phyloP scores from a whole-genome alignment of 2,329 filamentous ascomycete species.

The Cladophialophora exuberans region DNA sequence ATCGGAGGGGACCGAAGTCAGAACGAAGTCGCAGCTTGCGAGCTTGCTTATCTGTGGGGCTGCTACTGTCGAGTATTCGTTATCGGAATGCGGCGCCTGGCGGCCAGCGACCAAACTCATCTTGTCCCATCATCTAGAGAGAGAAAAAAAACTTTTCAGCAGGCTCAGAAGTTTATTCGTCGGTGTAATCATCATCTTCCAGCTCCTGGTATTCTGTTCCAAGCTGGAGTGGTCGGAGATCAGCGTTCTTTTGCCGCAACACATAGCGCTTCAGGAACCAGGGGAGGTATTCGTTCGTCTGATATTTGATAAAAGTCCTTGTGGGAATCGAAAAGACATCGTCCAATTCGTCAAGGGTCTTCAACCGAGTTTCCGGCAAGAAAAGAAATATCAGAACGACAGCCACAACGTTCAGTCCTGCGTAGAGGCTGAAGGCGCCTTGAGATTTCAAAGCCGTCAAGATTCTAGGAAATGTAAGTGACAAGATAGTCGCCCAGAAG shows the following conservation, averaged over 20 bases:
- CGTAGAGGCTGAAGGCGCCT: constrained; percentile 46
- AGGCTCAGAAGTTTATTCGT: not conserved
- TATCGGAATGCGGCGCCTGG: constrained; percentile 4
- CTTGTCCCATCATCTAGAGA: too few relatives aligned
- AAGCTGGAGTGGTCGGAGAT: constrained; percentile 49
- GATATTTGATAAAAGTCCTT: constrained; percentile 57
- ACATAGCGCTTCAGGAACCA: constrained; percentile 63
- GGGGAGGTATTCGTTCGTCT: constrained; percentile 57
- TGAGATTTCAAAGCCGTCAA: constrained; percentile 40
- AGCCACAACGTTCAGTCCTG: constrained; percentile 59
- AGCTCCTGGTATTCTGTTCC: constrained; percentile 21
- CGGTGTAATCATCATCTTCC: constrained; percentile 23
- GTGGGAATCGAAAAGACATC: constrained; percentile 48
- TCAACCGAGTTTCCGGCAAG: constrained; percentile 55
- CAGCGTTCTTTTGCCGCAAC: constrained; percentile 50
- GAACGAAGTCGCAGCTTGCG: constrained; percentile 3
- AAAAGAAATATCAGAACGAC: constrained; percentile 63
- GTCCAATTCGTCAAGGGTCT: constrained; percentile 59
- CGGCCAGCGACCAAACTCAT: too few relatives aligned
- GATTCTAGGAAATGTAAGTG: constrained; percentile 44
- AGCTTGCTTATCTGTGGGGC: constrained; percentile 1
- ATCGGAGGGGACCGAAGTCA: constrained; percentile 20
- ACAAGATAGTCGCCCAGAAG: constrained; percentile 46
- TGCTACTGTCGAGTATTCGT: constrained; percentile 8
- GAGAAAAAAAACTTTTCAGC: too few relatives aligned